phyloP scores from a whole-genome alignment of 192 early-diverging fungal species.

The Linnemannia elongata region DNA sequence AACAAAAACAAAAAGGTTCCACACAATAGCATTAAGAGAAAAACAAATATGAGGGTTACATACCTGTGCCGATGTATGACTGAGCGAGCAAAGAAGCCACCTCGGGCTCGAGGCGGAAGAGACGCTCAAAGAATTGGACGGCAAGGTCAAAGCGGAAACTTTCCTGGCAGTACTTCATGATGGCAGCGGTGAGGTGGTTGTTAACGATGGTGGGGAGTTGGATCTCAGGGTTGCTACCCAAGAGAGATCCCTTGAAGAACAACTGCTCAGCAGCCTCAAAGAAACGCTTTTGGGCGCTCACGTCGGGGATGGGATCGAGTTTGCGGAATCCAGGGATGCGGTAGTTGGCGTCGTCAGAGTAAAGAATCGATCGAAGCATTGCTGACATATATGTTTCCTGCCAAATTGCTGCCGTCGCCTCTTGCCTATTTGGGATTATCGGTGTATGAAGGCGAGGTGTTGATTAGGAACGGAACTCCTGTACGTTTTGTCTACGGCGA shows the following conservation, averaged over 20 bases:
- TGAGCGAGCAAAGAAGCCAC: slow-evolving; percentile 90
- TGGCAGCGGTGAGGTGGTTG: slow-evolving; percentile 91
- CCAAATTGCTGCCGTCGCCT: slow-evolving; percentile 87
- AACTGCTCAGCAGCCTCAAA: slow-evolving; percentile 85
- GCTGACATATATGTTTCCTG: slow-evolving; percentile 91
- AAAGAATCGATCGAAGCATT: slow-evolving; percentile 90
- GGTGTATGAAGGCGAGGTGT: not conserved
- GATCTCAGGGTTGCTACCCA: slow-evolving; percentile 94
- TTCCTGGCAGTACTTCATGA: slow-evolving; percentile 92
- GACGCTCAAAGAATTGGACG: slow-evolving; percentile 81
- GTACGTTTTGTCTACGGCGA: not conserved
- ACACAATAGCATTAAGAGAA: not conserved
- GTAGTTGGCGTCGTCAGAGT: slow-evolving; percentile 89
- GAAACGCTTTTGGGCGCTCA: slow-evolving; percentile 81
- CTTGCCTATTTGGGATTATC: slow-evolving; percentile 59
- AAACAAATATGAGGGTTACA: not conserved
- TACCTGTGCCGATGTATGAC: slow-evolving; percentile 76
- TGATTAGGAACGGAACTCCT: not conserved
- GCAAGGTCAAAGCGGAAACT: slow-evolving; percentile 86
- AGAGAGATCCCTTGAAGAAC: slow-evolving; percentile 94
- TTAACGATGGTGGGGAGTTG: slow-evolving; percentile 92
- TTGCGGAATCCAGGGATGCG: slow-evolving; percentile 91
- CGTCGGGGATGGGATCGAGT: slow-evolving; percentile 86
- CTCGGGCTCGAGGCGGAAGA: slow-evolving; percentile 87
- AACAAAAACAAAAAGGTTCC: not conserved